A percentile compares a stretch with the other conserved stretches of the same genome.
phyloP scores from a whole-genome alignment of 441 rosid species.

The Hura crepitans region DNA sequence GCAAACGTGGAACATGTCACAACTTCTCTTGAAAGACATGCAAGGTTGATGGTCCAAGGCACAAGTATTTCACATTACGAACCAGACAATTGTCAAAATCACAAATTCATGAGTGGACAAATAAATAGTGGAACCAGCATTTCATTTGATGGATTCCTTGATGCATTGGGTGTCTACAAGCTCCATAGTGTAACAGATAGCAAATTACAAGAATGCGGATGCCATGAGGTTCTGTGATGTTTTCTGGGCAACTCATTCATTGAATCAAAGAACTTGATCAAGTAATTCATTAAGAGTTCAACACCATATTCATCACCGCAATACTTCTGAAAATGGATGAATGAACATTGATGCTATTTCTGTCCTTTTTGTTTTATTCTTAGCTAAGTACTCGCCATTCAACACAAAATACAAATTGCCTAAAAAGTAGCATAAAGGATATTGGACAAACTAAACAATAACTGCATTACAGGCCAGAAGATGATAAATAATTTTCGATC shows the following conservation, averaged over 20 bases:
- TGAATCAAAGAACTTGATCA: neutral
- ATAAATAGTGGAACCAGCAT: neutral
- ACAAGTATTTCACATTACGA: neutral
- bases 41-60: neutral
- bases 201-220: neutral
- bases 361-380: neutral
- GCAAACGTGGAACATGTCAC: neutral
- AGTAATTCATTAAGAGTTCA: neutral
- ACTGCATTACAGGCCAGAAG: neutral
- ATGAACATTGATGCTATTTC: neutral
- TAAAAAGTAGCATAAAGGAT: neutral
- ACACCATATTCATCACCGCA: neutral
- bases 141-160: neutral
- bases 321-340: neutral
- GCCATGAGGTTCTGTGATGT: neutral
- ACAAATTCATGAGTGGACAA: neutral
- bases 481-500: neutral
- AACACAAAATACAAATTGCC: neutral
- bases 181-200: neutral
- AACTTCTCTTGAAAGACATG: neutral
- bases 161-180: neutral
- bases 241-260: neutral
- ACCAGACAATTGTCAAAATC: neutral
- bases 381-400: neutral
- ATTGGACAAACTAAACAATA: neutral